Base-by-base conservation (phyloP, 257 asterid genomes). In the Nicotiana attenuata region DNA sequence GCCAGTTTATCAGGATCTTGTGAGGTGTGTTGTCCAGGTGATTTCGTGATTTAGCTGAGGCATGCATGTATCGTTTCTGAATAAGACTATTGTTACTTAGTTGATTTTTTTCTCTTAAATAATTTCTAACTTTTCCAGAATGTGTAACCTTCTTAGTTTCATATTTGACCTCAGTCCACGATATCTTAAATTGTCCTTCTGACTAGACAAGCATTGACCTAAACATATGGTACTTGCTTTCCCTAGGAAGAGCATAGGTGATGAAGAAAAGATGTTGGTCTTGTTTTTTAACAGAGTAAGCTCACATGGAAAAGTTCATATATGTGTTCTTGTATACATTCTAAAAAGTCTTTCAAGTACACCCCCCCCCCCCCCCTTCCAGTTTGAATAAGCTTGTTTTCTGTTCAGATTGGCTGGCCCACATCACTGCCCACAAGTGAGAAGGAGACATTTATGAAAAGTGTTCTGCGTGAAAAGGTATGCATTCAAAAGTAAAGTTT, bases 331-430 rank as follows among this genome's bases (percentile, higher is more conserved):
- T 63, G 19, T 57, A 19, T 56, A 56, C 45, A 11, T 24, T 77
- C 41, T 68, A 17, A 22, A 13, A 22, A 19, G 15, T 41, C 57
- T 76, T 59, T 71, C 1, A 24, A 60, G 53, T 35, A 63, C 81
- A 2, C 24, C 16, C 29, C 53, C 57, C 45, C 26, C 4, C 24
- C 16, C 29, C 5, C 19, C 17, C 22, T 38, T 76, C 56, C 28
- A 17, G 50, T 6, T 55, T 52, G 41, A 53, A 65, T 45, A 69
- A 35, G 35, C 31, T 65, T 64, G 28, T 52, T 22, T 47, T 31
- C n/a, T 77, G 60, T 85, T 82, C 92, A 94, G 99, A 92, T 96
- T 89, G 98, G 98, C 84, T 96, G 99, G 99, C 99, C 99, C 79
- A 94, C 97, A 82, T 90, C 98, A 67, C 90, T 96, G 78, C 92